Base-by-base conservation (phyloP, 495 filamentous ascomycete genomes). In the Aspergillus incahuasiensis region DNA sequence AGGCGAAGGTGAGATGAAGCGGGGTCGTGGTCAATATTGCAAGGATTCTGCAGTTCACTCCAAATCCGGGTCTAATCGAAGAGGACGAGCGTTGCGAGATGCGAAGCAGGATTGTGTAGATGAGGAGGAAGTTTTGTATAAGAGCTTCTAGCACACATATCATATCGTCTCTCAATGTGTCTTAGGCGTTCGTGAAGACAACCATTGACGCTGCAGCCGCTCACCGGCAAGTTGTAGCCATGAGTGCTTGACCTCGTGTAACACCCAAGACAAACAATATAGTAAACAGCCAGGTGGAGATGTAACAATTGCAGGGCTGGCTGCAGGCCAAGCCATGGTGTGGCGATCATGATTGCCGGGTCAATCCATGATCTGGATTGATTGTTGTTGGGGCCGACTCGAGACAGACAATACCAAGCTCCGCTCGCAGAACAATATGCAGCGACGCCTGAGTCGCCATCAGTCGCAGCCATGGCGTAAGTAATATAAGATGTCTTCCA, bases 241-340 rank as follows among this genome's bases (percentile, higher is more conserved):
- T 50, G 48, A n/a, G 40, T 30, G 35, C 30, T 48, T 16, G 12
- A 20, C 53, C 57, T 60, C n/a, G 52, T 63, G 54, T 59, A 62
- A 64, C 59, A 56, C 56, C 56, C 54, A 62, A 70, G 52, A 72
- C 67, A 60, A 52, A 60, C 57, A 60, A 60, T 60, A 48, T 34
- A 21, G 38, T 43, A 42, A 16, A 45, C 42, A 6, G 39, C 21
- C 34, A 30, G 19, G 15, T 21, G 30, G 32, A 24, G 35, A 21
- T 46, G 44, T 43, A 41, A 55, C 52, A 52, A 52, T 46, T 18
- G 16, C 20, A 46, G 34, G 50, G 9, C 35, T 19, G 19, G 42
- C 21, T 42, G 40, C 21, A 32, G 7, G 48, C 35, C 50, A 42
- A 54, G 49, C 30, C 19, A 43, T 32, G 30, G n/a, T 2, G 19